Evolutionary conservation across 331 rosid genomes (phyloP), one percentile per base, ranked within the genome.

Genomic region (Cucumis variabilis): DNA sequence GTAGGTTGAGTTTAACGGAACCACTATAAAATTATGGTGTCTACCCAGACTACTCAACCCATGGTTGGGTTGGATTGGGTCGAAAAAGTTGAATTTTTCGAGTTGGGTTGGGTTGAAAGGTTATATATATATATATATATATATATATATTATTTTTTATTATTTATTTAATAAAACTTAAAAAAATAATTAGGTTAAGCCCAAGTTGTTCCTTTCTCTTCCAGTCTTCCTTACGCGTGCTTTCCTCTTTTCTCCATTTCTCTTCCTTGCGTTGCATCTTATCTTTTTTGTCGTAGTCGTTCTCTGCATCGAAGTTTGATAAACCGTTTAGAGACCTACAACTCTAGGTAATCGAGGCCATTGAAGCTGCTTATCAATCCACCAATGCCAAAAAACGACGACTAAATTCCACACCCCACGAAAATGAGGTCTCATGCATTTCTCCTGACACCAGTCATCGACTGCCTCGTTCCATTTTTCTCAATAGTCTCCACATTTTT

Each of bases 281-380:
- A 7, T 37, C 86, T 48, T 44, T 28, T 11, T 21, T 74, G 33
- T 24, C 86, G 86, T 24, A 11, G 6, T 63, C 86, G 30, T 28
- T 74, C 20, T 83, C 60, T 1, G 0, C 55, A 21, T 78, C 89
- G 82, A 89, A 89, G 37, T 86, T 83, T 78, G 92, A 90, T 53
- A 83, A 95, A n/a, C 91, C 95, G 15, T 88, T 96, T 65, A 89
- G 97, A 3, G 93, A 91, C 13, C 89, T 93, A 90, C 94, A 95
- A 28, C 90, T 95, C 9, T 75, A 74, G 33, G 91, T 89, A 90
- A 96, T 96, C 55, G 93, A 93, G 7, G 88, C 90, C 73, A 75
- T 86, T 41, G 92, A 94, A 46, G 92, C 93, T 37, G 89, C 75
- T 51, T 86, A 93, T 85, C 91, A 88, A 66, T 88, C 87, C 62